Evolutionary conservation across 1,284 basidiomycete genomes (phyloP).

Genomic region (Inonotus obliquus): DNA sequence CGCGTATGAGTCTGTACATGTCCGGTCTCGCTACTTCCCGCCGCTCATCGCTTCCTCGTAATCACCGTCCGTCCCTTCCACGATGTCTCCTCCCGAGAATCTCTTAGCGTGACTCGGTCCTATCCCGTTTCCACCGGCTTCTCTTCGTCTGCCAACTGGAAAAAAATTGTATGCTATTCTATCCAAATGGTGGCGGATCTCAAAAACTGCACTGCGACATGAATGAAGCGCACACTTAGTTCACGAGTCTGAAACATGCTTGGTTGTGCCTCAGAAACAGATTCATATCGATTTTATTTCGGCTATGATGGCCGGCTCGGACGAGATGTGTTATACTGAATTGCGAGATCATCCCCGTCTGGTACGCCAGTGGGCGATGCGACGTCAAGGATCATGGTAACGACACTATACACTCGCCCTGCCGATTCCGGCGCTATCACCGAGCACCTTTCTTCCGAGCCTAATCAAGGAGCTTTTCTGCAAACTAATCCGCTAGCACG

Average conservation of each 20-base stretch:
- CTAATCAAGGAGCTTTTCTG: background rate
- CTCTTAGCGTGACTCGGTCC: background rate
- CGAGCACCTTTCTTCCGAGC: background rate
- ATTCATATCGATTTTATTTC: background rate
- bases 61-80: background rate
- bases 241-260: background rate
- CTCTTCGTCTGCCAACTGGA: background rate
- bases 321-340: background rate
- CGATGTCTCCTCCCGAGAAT: background rate
- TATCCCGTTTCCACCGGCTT: background rate
- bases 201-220: background rate
- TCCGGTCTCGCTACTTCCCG: background rate
- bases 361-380: background rate
- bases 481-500: background rate
- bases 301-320: background rate
- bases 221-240: background rate
- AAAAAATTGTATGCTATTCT: too few relatives aligned
- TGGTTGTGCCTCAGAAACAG: background rate
- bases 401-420: background rate
- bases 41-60: background rate
- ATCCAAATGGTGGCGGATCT: background rate
- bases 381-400: background rate
- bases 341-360: background rate
- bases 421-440: conserved; percentile 1
- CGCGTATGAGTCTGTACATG: background rate